phyloP scores from a whole-genome alignment of 495 filamentous ascomycete genomes.

The Annulohypoxylon stygium region DNA sequence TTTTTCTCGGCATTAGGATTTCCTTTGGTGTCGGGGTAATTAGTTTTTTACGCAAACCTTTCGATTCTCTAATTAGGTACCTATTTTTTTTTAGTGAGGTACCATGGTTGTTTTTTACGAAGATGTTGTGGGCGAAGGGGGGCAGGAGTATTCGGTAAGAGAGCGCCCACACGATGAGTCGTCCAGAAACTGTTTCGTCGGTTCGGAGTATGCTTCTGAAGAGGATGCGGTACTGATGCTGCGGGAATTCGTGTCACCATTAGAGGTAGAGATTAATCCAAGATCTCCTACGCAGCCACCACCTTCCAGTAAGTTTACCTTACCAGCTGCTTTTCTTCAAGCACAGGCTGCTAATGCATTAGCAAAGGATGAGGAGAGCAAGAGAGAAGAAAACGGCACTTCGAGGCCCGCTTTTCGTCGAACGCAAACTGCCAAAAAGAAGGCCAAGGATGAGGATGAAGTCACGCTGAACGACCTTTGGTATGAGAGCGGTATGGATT shows the following conservation, averaged over 20 bases:
- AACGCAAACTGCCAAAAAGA: neutral
- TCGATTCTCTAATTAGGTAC: too few relatives aligned
- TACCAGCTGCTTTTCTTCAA: neutral
- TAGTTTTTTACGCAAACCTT: too few relatives aligned
- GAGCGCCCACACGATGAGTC: too few relatives aligned
- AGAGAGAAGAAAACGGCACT: too few relatives aligned
- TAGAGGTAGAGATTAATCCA: neutral
- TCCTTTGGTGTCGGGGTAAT: too few relatives aligned
- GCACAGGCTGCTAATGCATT: conserved; percentile 11
- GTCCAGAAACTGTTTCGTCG: too few relatives aligned
- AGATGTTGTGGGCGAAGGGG: too few relatives aligned
- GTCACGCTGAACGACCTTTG: conserved; percentile 30
- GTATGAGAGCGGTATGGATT: conserved; percentile 13
- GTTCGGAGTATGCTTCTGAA: neutral
- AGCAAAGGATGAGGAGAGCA: neutral
- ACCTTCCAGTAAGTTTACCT: neutral
- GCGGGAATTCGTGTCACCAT: neutral
- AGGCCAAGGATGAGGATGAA: neutral
- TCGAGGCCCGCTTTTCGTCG: neutral
- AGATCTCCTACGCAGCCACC: neutral
- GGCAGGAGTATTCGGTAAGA: too few relatives aligned
- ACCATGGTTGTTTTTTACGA: neutral
- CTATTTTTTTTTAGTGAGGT: too few relatives aligned
- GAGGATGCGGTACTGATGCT: neutral
- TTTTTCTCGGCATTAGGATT: too few relatives aligned